A percentile compares a stretch with the other conserved stretches of the same genome.
phyloP scores from a whole-genome alignment of 805 yeast species.

The Huiozyma sinensis region DNA sequence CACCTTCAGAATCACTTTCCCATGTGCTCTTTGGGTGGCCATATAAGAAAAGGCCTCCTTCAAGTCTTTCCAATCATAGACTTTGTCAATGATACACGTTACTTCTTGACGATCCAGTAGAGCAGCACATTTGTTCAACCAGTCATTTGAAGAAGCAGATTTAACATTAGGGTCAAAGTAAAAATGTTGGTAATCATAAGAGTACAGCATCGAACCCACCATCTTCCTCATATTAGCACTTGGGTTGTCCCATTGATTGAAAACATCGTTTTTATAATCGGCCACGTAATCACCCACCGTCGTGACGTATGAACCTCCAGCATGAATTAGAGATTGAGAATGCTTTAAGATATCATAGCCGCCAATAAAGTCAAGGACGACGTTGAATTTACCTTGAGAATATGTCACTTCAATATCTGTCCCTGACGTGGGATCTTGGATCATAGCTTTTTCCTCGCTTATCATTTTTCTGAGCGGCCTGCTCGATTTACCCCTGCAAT shows the following conservation, averaged over 20 bases:
- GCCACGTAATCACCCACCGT: conserved; percentile 52
- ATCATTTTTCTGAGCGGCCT: conserved; percentile 25
- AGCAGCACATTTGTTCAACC: conserved; percentile 35
- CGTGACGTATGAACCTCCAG: conserved; percentile 44
- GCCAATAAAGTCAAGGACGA: conserved; percentile 64
- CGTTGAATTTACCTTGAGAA: conserved; percentile 42
- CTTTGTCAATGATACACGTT: conserved; percentile 43
- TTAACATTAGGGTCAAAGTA: conserved; percentile 26
- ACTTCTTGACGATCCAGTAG: conserved; percentile 39
- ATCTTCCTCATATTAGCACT: conserved; percentile 28
- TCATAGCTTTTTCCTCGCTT: conserved; percentile 27
- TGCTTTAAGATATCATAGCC: conserved; percentile 43
- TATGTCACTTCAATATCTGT: conserved; percentile 18
- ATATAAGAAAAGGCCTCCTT: conserved; percentile 45
- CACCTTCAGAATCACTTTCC: conserved; percentile 53
- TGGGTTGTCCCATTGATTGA: conserved; percentile 28
- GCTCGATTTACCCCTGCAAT: conserved; percentile 25
- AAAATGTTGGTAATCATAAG: conserved; percentile 30
- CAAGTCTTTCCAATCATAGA: conserved; percentile 44
- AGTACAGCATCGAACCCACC: conserved; percentile 29
- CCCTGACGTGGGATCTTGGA: conserved; percentile 22
- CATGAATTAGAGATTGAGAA: conserved; percentile 34
- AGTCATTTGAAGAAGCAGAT: conserved; percentile 24
- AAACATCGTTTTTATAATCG: conserved; percentile 30
- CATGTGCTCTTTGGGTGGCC: conserved; percentile 43